phyloP scores from a whole-genome alignment of 2,329 filamentous ascomycete genomes.

The Cladosporium sp. region DNA sequence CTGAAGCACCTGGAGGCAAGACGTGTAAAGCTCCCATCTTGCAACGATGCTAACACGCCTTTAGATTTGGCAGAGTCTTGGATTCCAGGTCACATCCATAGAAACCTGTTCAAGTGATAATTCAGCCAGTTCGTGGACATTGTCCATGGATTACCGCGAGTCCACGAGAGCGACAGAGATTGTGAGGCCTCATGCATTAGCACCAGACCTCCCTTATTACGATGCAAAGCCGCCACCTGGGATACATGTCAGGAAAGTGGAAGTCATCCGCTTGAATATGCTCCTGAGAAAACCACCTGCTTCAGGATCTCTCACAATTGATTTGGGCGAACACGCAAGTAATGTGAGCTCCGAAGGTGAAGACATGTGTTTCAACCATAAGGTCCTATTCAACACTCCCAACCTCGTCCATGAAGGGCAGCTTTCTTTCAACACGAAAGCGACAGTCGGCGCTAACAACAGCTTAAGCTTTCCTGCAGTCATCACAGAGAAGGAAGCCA shows the following conservation, averaged over 20 bases:
- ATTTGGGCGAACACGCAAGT: not conserved
- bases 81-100: not conserved
- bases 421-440: no score
- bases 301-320: not conserved
- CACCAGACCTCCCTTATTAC: not conserved
- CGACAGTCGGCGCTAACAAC: no score
- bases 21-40: not conserved
- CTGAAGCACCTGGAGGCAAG: slow-evolving; percentile 2
- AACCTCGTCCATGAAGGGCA: not conserved
- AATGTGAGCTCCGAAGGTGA: not conserved
- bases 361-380: not conserved
- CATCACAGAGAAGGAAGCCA: not conserved
- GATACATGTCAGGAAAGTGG: not conserved
- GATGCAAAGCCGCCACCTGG: slow-evolving; percentile 6
- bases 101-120: not conserved
- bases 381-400: not conserved
- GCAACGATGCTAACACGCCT: not conserved
- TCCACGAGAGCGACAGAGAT: not conserved
- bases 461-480: no score
- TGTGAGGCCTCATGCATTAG: not conserved
- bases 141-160: not conserved
- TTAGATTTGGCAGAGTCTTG: not conserved
- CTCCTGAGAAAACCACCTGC: not conserved
- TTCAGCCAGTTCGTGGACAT: not conserved
- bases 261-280: not conserved